Conservation (phyloP, 2,329 filamentous ascomycete genomes). For the Byssochlamys sp. region DNA sequence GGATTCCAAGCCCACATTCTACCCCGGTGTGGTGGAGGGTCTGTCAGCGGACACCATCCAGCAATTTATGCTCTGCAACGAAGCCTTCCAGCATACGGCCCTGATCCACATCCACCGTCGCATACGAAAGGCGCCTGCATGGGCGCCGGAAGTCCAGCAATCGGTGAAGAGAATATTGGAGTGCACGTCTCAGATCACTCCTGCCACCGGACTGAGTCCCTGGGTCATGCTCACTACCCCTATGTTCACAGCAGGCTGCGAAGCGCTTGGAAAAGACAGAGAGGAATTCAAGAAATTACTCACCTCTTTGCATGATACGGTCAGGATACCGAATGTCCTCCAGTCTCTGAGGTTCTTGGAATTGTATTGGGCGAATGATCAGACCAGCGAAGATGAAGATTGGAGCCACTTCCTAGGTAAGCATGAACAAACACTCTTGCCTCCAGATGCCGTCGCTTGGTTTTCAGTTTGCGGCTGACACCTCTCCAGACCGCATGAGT, state of each 20-base stretch:
- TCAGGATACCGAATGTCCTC: conserved; percentile 34
- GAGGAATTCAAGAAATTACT: conserved; percentile 24
- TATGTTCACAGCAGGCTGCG: conserved; percentile 35
- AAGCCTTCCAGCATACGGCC: conserved; percentile 35
- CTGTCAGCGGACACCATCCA: conserved; percentile 22
- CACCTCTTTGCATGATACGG: conserved; percentile 27
- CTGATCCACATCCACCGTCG: conserved; percentile 35
- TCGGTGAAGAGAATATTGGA: conserved; percentile 32
- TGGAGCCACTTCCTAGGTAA: conserved; percentile 33
- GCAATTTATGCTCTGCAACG: conserved; percentile 32
- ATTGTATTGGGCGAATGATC: conserved; percentile 25
- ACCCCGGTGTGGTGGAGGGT: conserved; percentile 26
- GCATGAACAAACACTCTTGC: not conserved
- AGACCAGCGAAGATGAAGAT: conserved; percentile 24
- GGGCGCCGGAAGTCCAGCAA: conserved; percentile 22
- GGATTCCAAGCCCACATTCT: conserved; percentile 21
- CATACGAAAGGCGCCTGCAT: conserved; percentile 22
- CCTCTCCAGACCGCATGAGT: conserved; percentile 6
- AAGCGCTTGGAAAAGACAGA: conserved; percentile 29
- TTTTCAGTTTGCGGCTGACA: not conserved
- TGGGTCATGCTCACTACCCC: conserved; percentile 36
- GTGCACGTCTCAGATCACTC: conserved; percentile 28
- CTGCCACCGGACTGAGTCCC: conserved; percentile 30
- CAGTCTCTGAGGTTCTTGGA: conserved; percentile 34
- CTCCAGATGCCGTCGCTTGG: not conserved